These are phyloP conservation scores for Candolleomyces eurysporus DNA, from an alignment of 768 basidiomycete species.

Conservation along the genomic window DNA sequence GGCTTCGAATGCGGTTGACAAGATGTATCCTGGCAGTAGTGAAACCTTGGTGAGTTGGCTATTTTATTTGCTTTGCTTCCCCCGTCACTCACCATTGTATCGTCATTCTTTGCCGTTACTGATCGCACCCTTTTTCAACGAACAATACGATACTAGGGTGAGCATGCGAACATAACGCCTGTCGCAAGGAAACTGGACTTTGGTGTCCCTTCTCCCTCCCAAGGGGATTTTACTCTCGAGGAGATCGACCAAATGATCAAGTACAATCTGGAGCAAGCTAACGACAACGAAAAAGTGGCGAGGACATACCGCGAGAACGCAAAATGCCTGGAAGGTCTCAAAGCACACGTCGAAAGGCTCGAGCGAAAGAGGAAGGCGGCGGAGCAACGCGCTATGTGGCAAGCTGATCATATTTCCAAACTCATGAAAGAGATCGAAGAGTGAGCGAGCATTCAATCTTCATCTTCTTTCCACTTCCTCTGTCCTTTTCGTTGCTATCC, in stretches of 20 bases:
- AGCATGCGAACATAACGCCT: background rate
- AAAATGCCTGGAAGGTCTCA: background rate
- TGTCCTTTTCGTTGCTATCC: background rate
- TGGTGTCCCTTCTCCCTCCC: background rate
- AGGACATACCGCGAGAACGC: background rate
- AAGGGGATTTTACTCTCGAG: background rate
- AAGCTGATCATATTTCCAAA: constrained; percentile 28
- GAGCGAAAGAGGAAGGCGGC: constrained; percentile 37
- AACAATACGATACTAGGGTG: background rate
- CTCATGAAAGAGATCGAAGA: constrained; percentile 25
- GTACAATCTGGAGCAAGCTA: background rate
- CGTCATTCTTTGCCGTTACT: background rate
- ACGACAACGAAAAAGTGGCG: background rate
- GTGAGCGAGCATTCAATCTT: constrained; percentile 13
- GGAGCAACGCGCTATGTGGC: constrained; percentile 31
- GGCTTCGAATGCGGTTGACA: background rate
- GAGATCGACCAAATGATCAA: background rate
- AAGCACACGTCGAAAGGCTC: constrained; percentile 32
- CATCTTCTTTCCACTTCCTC: background rate
- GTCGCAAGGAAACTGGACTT: constrained; percentile 4
- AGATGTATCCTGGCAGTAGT: background rate
- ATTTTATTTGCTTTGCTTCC: background rate
- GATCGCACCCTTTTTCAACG: too few species aligned
- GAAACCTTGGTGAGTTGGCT: background rate
- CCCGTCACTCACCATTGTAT: background rate